Conservation (phyloP, 345 rosid species). For the Salix arbutifolia region DNA sequence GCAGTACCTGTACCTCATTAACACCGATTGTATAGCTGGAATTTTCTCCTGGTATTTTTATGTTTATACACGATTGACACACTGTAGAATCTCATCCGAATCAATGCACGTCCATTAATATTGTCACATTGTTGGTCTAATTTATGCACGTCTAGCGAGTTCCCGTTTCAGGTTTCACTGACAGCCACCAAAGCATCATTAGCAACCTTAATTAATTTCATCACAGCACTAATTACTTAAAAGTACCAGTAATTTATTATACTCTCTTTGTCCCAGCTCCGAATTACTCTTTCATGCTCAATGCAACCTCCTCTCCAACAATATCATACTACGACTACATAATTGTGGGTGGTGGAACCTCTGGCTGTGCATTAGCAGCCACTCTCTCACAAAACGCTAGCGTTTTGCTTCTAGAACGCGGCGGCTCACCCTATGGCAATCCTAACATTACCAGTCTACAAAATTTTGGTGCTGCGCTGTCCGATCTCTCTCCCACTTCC, state of each 20-base stretch:
- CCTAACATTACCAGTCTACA: conserved; percentile 19
- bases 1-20: too few relatives aligned
- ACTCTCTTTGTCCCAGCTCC: conserved; percentile 3
- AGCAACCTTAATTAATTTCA: too few relatives aligned
- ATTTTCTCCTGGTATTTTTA: too few relatives aligned
- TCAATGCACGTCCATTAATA: too few relatives aligned
- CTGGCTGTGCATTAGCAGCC: conserved; percentile 29
- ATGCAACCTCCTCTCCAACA: conserved; percentile 20
- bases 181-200: too few relatives aligned
- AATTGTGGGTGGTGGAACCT: conserved; percentile 31
- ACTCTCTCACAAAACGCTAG: conserved; percentile 26
- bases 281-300: conserved; percentile 13
- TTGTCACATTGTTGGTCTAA: too few relatives aligned
- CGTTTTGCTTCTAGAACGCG: conserved; percentile 25
- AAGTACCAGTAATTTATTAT: too few relatives aligned
- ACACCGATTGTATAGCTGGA: too few relatives aligned
- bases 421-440: conserved; percentile 29
- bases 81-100: too few relatives aligned
- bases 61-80: too few relatives aligned
- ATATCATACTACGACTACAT: conserved; percentile 31
- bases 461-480: conserved; percentile 21
- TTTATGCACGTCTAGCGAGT: too few relatives aligned
- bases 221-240: neutral
- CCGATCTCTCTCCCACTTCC: conserved; percentile 17
- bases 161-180: too few relatives aligned